Percentiles rank a stretch among this genome's conserved stretches.
Conservation (phyloP, 768 basidiomycete genomes). For the Xanthoconium purpureum region DNA sequence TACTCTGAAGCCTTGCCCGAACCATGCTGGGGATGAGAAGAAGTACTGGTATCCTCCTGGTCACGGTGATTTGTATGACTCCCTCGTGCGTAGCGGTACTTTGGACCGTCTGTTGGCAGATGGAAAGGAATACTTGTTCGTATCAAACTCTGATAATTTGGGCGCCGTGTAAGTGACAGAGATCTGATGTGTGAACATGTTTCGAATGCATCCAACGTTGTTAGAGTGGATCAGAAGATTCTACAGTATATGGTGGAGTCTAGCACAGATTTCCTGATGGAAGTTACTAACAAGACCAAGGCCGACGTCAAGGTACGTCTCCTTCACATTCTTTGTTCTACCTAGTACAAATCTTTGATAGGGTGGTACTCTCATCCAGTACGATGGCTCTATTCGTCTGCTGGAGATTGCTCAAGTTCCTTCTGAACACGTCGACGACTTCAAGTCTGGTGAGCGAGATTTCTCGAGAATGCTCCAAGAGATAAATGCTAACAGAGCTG, state of each 20-base stretch:
- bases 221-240: constrained; percentile 78
- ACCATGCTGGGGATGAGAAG: constrained; percentile 78
- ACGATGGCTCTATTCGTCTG: constrained; percentile 43
- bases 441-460: constrained; percentile 35
- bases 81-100: constrained; percentile 84
- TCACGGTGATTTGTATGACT: constrained; percentile 95
- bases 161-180: constrained; percentile 72
- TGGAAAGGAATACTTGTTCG: constrained; percentile 96
- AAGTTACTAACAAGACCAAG: constrained; percentile 78
- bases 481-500: background rate
- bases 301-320: constrained; percentile 56
- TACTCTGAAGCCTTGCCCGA: constrained; percentile 79
- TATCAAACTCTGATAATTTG: constrained; percentile 96
- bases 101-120: constrained; percentile 85
- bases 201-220: constrained; percentile 2
- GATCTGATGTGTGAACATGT: background rate
- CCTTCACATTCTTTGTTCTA: background rate
- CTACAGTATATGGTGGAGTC: constrained; percentile 83
- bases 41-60: constrained; percentile 95
- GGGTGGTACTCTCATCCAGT: constrained; percentile 89
- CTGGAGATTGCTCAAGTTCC: constrained; percentile 12
- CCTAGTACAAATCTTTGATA: constrained; percentile 18
- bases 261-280: constrained; percentile 86
- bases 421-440: constrained; percentile 9
- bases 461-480: background rate